Evolutionary conservation across 1,284 basidiomycete genomes (phyloP).

Genomic region (Phlebopus sp.): DNA sequence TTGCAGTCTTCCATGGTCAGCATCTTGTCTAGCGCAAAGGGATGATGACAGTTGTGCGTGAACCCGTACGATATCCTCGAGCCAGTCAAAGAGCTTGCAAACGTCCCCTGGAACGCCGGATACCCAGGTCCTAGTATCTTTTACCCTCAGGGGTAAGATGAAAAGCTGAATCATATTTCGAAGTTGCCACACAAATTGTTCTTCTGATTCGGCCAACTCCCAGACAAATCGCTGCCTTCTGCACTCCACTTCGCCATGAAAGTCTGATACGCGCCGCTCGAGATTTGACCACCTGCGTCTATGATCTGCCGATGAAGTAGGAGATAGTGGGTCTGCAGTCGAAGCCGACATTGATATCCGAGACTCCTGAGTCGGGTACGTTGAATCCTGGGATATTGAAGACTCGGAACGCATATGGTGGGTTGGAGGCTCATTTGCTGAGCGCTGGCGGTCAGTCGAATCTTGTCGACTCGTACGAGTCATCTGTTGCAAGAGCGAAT

Average conservation of each 20-base stretch:
- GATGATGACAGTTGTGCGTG: conserved; percentile 62
- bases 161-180: conserved; percentile 66
- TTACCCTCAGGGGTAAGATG: conserved; percentile 69
- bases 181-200: conserved; percentile 63
- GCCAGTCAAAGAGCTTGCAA: conserved; percentile 75
- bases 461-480: conserved; percentile 17
- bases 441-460: conserved; percentile 9
- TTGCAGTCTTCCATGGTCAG: conserved; percentile 45
- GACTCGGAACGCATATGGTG: conserved; percentile 12
- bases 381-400: conserved; percentile 23
- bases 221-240: conserved; percentile 67
- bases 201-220: conserved; percentile 68
- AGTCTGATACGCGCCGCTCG: conserved; percentile 24
- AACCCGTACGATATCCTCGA: conserved; percentile 79
- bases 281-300: conserved; percentile 23
- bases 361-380: conserved; percentile 21
- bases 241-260: conserved; percentile 48
- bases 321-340: conserved; percentile 12
- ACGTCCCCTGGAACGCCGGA: conserved; percentile 70
- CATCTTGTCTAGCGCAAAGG: conserved; percentile 44
- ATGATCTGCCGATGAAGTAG: conserved; percentile 7
- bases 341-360: conserved; percentile 13
- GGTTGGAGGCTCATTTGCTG: conserved; percentile 9
- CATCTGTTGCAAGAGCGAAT: conserved; percentile 49
- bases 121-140: conserved; percentile 71